Evolutionary conservation across 257 asterid genomes (phyloP).

Genomic region (Solanum neorickii): DNA sequence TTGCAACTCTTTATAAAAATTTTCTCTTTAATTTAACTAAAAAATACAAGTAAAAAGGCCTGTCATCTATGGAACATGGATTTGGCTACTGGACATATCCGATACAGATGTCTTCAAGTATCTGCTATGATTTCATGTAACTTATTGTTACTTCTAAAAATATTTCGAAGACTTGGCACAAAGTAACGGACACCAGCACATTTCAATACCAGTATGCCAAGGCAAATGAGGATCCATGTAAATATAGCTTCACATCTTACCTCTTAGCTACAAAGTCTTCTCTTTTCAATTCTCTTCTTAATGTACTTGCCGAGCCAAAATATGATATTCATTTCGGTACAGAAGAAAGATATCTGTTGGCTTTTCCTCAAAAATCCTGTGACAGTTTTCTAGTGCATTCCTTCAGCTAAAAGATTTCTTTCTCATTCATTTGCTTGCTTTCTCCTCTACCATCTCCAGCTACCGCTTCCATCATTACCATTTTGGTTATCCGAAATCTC

Average conservation of each 20-base stretch:
- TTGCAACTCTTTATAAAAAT: not conserved
- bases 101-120: not conserved
- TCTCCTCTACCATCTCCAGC: not conserved
- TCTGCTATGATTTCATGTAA: not conserved
- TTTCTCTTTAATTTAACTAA: not conserved
- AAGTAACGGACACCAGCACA: not conserved
- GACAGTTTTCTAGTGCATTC: not conserved
- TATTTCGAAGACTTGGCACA: not conserved
- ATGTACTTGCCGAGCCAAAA: not conserved
- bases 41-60: not conserved
- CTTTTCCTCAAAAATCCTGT: not conserved
- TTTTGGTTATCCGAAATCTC: not conserved
- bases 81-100: not conserved
- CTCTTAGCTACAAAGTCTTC: not conserved
- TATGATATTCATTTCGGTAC: not conserved
- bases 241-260: not conserved
- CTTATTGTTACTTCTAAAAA: not conserved
- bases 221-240: not conserved
- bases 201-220: not conserved
- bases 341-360: not conserved
- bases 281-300: not conserved
- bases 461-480: not conserved
- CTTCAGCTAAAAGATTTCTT: not conserved
- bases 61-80: not conserved
- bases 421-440: not conserved